Evolutionary conservation across 108 stramenopile genomes (phyloP).

Genomic region (Skeletonema menzelii): DNA sequence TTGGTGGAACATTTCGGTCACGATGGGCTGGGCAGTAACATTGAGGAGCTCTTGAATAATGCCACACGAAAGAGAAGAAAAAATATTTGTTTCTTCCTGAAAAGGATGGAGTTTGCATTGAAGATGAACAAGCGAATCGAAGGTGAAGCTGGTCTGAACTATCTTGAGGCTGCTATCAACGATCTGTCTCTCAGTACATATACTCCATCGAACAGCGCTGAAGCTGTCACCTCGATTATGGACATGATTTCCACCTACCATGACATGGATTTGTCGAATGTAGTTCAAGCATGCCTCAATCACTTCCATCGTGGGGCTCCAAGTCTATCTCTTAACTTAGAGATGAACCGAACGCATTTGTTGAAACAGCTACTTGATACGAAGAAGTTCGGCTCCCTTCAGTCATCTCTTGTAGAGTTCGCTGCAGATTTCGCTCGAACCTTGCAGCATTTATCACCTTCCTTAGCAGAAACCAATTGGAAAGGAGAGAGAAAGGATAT

Average conservation of each 20-base stretch:
- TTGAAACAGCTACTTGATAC: not conserved
- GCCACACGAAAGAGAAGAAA: not conserved
- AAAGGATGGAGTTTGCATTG: slow-evolving; percentile 5
- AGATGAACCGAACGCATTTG: not conserved
- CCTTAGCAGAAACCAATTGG: too few species aligned
- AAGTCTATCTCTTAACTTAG: not conserved
- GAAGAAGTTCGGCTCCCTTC: not conserved
- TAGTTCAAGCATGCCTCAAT: not conserved
- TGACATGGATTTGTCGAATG: not conserved
- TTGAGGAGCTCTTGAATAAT: not conserved
- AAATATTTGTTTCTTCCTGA: not conserved
- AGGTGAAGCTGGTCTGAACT: too few species aligned
- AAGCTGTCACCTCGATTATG: not conserved
- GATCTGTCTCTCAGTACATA: too few species aligned
- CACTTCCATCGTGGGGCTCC: not conserved
- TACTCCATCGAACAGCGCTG: too few species aligned
- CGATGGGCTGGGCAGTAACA: not conserved
- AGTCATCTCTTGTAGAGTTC: not conserved
- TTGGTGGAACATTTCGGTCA: not conserved
- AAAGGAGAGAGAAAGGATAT: not conserved
- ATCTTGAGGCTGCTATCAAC: too few species aligned
- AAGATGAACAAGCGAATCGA: not conserved
- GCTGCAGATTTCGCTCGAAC: not conserved
- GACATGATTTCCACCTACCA: not conserved
- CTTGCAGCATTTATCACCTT: too few species aligned